phyloP scores from a whole-genome alignment of 1,284 basidiomycete genomes.

The Waitea zeae region DNA sequence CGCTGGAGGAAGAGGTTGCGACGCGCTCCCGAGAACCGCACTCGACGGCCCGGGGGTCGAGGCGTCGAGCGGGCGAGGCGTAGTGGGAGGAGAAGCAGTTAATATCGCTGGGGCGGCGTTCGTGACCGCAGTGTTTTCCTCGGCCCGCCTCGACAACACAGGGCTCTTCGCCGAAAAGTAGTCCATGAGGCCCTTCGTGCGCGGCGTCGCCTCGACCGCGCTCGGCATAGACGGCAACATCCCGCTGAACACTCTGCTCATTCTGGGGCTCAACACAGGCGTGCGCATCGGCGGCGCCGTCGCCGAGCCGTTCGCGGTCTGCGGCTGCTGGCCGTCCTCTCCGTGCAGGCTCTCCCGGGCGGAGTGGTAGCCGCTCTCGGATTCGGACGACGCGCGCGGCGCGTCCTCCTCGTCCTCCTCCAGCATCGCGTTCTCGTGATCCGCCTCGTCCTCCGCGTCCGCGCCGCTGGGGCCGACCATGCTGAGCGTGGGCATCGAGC shows the following conservation, averaged over 20 bases:
- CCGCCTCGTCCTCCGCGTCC: conserved; percentile 16
- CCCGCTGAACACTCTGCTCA: neutral
- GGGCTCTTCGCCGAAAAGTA: conserved; percentile 13
- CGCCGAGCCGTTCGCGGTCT: conserved; percentile 6
- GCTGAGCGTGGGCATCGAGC: conserved; percentile 18
- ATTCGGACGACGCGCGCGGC: too few relatives aligned
- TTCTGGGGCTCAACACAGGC: conserved; percentile 5
- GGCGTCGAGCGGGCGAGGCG: neutral
- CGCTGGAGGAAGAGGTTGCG: neutral
- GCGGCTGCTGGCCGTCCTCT: neutral
- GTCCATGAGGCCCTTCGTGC: conserved; percentile 9
- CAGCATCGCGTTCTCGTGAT: conserved; percentile 19
- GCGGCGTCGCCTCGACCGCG: conserved; percentile 6
- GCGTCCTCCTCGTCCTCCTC: conserved; percentile 21
- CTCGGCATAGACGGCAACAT: conserved; percentile 8
- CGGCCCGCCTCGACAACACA: too few relatives aligned
- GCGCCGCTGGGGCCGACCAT: conserved; percentile 31
- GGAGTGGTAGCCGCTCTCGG: conserved; percentile 17
- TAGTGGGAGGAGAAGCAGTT: neutral
- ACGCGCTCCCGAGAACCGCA: neutral
- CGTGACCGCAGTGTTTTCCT: too few relatives aligned
- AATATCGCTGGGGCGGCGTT: too few relatives aligned
- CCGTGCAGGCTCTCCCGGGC: conserved; percentile 3
- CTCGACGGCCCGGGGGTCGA: neutral
- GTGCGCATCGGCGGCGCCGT: conserved; percentile 10